Evolutionary conservation across 148 eudicot genomes (phyloP).

Genomic region (Diospyros kaki): DNA sequence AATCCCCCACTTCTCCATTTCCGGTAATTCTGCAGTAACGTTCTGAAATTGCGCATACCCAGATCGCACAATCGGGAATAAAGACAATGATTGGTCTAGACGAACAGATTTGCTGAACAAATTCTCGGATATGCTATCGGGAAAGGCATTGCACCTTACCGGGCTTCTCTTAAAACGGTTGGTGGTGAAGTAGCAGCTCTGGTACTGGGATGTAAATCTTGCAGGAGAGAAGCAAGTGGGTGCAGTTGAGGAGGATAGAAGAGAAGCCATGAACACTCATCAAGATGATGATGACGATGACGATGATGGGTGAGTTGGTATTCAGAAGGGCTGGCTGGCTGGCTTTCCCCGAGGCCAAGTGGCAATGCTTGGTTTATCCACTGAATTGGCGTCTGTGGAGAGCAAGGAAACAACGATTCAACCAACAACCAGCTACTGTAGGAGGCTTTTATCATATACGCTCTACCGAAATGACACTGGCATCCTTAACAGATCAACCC

Average conservation of each 20-base stretch:
- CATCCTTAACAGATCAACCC: not conserved
- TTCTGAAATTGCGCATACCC: slow-evolving; percentile 44
- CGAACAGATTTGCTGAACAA: slow-evolving; percentile 34
- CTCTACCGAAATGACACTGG: not conserved
- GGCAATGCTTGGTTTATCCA: slow-evolving; percentile 35
- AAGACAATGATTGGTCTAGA: slow-evolving; percentile 24
- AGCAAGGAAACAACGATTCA: slow-evolving; percentile 25
- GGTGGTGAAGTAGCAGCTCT: slow-evolving; percentile 20
- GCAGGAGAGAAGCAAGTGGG: slow-evolving; percentile 25
- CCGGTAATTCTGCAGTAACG: slow-evolving; percentile 46
- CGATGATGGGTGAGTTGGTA: not conserved
- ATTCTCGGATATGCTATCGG: slow-evolving; percentile 33
- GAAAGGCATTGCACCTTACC: slow-evolving; percentile 45
- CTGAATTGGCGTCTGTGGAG: slow-evolving; percentile 29
- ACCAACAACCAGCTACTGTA: not conserved
- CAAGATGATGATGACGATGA: slow-evolving; percentile 6
- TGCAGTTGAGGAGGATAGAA: slow-evolving; percentile 49
- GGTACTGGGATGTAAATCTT: slow-evolving; percentile 30
- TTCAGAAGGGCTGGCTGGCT: slow-evolving; percentile 44
- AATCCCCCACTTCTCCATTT: slow-evolving; percentile 60
- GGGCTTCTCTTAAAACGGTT: slow-evolving; percentile 29
- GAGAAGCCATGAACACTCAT: slow-evolving; percentile 52
- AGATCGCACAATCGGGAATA: slow-evolving; percentile 39
- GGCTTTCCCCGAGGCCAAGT: slow-evolving; percentile 42
- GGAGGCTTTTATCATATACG: not conserved